Evolutionary conservation across 1,139 yeast species (phyloP).

Genomic region (Yamadazyma atmosphaerica): DNA sequence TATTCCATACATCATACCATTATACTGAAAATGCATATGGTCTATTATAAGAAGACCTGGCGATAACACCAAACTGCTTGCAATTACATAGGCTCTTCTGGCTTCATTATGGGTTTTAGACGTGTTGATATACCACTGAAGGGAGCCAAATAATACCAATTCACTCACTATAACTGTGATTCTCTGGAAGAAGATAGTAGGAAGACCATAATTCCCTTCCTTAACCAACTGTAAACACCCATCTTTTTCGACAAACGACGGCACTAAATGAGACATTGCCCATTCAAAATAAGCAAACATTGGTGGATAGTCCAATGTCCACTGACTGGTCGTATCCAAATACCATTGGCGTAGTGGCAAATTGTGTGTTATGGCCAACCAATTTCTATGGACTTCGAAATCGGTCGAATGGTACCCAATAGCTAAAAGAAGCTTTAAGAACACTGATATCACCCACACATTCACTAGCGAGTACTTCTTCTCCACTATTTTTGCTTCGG

Average conservation of each 20-base stretch:
- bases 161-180: conserved; percentile 79
- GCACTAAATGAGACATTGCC: conserved; percentile 70
- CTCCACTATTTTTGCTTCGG: background rate
- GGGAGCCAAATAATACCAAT: conserved; percentile 62
- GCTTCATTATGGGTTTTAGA: conserved; percentile 36
- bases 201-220: conserved; percentile 68
- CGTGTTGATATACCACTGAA: conserved; percentile 69
- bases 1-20: conserved; percentile 89
- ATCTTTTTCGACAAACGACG: conserved; percentile 60
- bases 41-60: conserved; percentile 90
- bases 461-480: conserved; percentile 31
- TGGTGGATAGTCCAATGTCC: conserved; percentile 98
- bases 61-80: conserved; percentile 78
- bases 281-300: conserved; percentile 95
- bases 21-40: conserved; percentile 93
- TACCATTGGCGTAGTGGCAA: conserved; percentile 85
- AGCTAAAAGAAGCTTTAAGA: conserved; percentile 37
- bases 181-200: conserved; percentile 82
- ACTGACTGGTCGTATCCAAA: conserved; percentile 75
- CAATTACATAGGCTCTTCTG: conserved; percentile 67
- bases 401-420: conserved; percentile 78
- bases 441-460: conserved; percentile 41
- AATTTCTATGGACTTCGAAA: conserved; percentile 94
- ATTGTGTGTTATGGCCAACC: conserved; percentile 89
- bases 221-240: conserved; percentile 76